Evolutionary conservation across 108 stramenopile genomes (phyloP), one percentile per base, ranked within the genome.

Genomic region (Discostella pseudostelligera): DNA sequence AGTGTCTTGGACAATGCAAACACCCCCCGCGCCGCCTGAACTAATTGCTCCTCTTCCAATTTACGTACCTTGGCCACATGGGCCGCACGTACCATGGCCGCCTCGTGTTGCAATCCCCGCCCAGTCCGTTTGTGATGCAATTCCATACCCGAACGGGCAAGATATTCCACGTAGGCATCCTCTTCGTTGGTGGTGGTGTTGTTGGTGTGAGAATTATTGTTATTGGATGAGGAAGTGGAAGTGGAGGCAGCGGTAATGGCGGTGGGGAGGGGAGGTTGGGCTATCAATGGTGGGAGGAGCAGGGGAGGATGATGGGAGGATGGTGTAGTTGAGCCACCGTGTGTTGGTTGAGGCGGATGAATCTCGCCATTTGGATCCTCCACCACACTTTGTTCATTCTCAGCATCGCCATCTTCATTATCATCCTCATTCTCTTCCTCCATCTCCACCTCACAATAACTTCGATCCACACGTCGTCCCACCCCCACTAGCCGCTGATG

Each of bases 71-170:
- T 43, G 9, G n/a, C 24, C 8, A 17, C 17, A 1, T 29, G 32
- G 21, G 44, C 37, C 39, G 45, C 54, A 11, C 76, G 62, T 17
- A 62, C 55, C 19, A 81, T 57, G 16, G 58, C 36, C 0, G 59
- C 43, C 17, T 78, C 83, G 19, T 80, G 75, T 59, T 85, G 85
- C 73, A 84, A 79, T 45, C 85, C 85, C 39, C 81, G 66, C 11
- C 89, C 89, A 1, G 93, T 90, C 0, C 89, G 72, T 67, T 87
- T 78, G 62, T 87, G 84, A 64, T 94, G 93, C 56, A 94, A 55
- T 78, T 90, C 87, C 67, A 87, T 87, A 8, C 86, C 89, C 4
- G 86, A 80, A 7, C 86, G 81, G 14, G 92, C 93, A 51, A 94
- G 76, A 40, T 90, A 83, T 55, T 94, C 93, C 80, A 89, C 87